Percentiles rank a stretch among this genome's conserved stretches.
Evolutionary conservation across 2,329 filamentous ascomycete genomes (phyloP).

Genomic region (Myriangium duriaei): DNA sequence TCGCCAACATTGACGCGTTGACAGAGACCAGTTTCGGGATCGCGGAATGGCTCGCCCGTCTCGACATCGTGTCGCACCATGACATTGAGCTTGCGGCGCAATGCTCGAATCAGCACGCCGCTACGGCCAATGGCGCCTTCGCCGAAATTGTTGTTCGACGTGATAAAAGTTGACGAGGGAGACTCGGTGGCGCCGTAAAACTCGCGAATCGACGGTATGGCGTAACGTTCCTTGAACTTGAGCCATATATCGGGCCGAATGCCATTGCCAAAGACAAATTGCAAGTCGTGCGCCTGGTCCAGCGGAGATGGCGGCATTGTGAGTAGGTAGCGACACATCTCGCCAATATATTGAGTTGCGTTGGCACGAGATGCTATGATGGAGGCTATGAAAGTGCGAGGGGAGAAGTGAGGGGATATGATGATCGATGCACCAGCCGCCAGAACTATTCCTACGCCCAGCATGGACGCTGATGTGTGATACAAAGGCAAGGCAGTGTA

Average conservation of each 20-base stretch:
- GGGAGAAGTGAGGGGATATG: constrained; percentile 67
- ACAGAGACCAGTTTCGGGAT: constrained; percentile 59
- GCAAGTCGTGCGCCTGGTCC: constrained; percentile 62
- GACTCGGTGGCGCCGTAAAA: constrained; percentile 37
- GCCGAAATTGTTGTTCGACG: constrained; percentile 57
- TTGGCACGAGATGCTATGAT: constrained; percentile 59
- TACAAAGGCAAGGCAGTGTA: constrained; percentile 82
- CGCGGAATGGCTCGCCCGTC: constrained; percentile 54
- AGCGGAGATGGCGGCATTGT: constrained; percentile 51
- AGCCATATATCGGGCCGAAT: constrained; percentile 79
- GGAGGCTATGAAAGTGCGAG: constrained; percentile 63
- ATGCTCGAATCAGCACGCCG: constrained; percentile 46
- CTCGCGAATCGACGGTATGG: constrained; percentile 24
- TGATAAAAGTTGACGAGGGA: constrained; percentile 56
- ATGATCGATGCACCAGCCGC: constrained; percentile 52
- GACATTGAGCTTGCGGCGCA: constrained; percentile 40
- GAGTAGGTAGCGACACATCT: constrained; percentile 73
- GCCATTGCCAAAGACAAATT: constrained; percentile 70
- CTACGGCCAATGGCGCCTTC: constrained; percentile 68
- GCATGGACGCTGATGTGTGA: constrained; percentile 63
- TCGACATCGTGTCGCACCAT: constrained; percentile 61
- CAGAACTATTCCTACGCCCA: constrained; percentile 58
- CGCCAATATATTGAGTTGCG: constrained; percentile 75
- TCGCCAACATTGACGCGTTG: constrained; percentile 44
- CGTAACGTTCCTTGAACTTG: constrained; percentile 61